These are phyloP conservation scores for Euptelea pleiosperma DNA, from an alignment of 164 flowering plant genomes.

Conservation along the genomic window DNA sequence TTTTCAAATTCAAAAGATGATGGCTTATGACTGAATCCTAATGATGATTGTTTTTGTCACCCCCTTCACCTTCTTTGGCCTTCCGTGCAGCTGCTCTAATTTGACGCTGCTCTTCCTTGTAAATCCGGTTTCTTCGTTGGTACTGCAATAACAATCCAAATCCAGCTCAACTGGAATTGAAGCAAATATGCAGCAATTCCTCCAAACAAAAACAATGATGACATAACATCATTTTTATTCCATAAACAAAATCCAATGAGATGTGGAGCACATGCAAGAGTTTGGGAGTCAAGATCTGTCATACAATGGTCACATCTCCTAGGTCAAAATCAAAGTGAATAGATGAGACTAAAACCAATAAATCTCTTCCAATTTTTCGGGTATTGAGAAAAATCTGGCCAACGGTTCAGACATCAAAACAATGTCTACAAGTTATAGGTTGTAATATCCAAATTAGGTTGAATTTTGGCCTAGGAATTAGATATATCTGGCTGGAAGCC, in stretches of 20 bases:
- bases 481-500: no score
- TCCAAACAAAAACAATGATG: background rate
- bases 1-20: constrained; percentile 7
- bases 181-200: background rate
- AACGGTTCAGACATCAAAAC: no score
- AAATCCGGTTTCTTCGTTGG: constrained; percentile 80
- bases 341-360: no score
- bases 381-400: no score
- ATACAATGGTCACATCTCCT: no score
- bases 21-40: constrained; percentile 3
- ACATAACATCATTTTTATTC: background rate
- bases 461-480: no score
- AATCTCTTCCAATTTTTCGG: no score
- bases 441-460: no score
- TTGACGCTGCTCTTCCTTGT: constrained; percentile 95
- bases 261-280: no score
- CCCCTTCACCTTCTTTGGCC: constrained; percentile 57
- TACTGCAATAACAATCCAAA: constrained; percentile 44
- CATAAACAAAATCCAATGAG: background rate
- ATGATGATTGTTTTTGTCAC: constrained; percentile 1
- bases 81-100: constrained; percentile 78
- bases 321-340: no score
- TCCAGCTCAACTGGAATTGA: background rate
- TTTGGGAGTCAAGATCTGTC: no score
- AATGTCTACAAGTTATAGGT: no score